Percentiles rank a stretch among this genome's conserved stretches.
Conservation (phyloP, 176 grass and related monocot genomes). For the Oryza longistaminata region DNA sequence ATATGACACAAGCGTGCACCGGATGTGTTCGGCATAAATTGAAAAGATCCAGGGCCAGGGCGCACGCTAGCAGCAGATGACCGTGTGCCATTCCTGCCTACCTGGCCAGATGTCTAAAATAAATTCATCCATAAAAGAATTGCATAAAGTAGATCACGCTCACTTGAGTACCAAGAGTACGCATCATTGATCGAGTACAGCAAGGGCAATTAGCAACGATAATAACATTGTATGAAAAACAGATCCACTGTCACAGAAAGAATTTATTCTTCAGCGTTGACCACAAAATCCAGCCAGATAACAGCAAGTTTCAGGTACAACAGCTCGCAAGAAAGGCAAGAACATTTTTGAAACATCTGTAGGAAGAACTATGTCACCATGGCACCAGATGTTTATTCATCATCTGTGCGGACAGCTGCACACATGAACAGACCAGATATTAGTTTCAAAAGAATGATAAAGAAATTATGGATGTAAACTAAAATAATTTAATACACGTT, state of each 20-base stretch:
- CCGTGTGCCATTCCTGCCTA: not conserved
- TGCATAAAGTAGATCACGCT: not conserved
- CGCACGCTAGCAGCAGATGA: not conserved
- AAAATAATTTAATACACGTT: not conserved
- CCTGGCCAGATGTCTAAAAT: not conserved
- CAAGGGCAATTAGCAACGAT: not conserved
- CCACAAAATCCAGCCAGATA: conserved; percentile 29
- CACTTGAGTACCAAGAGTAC: conserved; percentile 1
- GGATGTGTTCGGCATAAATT: not conserved
- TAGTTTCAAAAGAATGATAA: conserved; percentile 15
- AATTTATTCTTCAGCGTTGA: conserved; percentile 49
- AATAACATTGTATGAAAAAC: conserved; percentile 22
- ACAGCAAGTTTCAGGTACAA: conserved; percentile 35
- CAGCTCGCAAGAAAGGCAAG: conserved; percentile 20
- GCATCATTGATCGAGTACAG: not conserved
- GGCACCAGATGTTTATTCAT: conserved; percentile 41
- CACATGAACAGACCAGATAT: conserved; percentile 27
- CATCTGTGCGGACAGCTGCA: conserved; percentile 56
- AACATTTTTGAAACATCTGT: conserved; percentile 24
- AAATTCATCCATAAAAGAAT: not conserved
- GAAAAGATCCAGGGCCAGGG: not conserved
- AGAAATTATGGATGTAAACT: not conserved
- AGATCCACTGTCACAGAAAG: conserved; percentile 21
- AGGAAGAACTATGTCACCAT: conserved; percentile 27
- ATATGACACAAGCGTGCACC: too few species aligned